These are phyloP conservation scores for Biscogniauxia sp. DNA, from an alignment of 2,329 filamentous ascomycete genomes.

Conservation along the genomic window DNA sequence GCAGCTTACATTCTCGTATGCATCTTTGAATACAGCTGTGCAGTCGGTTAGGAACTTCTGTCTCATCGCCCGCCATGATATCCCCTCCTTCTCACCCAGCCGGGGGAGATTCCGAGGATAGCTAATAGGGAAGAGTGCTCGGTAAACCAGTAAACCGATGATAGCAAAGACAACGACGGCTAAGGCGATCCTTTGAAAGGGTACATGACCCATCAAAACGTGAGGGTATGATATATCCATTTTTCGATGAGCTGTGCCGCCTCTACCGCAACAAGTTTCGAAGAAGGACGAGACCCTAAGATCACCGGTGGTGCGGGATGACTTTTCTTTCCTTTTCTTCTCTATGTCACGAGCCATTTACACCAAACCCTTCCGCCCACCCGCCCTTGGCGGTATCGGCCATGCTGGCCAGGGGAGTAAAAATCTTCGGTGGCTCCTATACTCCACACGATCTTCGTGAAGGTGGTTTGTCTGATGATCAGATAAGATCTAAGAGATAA, in stretches of 20 bases:
- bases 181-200: not conserved
- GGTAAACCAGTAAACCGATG: not conserved
- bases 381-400: too few relatives aligned
- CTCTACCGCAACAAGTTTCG: not conserved
- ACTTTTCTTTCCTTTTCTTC: not conserved
- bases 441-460: not conserved
- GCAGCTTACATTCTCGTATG: conserved; percentile 20
- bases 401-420: too few relatives aligned
- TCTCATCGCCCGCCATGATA: conserved; percentile 13
- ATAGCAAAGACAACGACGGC: not conserved
- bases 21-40: conserved; percentile 17
- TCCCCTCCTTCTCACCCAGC: conserved; percentile 13
- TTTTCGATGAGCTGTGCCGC: not conserved
- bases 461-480: not conserved
- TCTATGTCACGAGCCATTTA: not conserved
- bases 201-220: not conserved
- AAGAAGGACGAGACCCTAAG: not conserved
- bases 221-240: not conserved
- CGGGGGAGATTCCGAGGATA: conserved; percentile 20
- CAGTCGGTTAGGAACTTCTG: conserved; percentile 20
- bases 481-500: not conserved
- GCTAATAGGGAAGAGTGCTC: conserved; percentile 15
- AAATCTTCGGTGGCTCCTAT: too few relatives aligned
- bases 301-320: not conserved
- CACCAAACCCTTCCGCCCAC: not conserved